Evolutionary conservation across 495 filamentous ascomycete genomes (phyloP), one percentile per base, ranked within the genome.

Genomic region (Platismatia glauca): DNA sequence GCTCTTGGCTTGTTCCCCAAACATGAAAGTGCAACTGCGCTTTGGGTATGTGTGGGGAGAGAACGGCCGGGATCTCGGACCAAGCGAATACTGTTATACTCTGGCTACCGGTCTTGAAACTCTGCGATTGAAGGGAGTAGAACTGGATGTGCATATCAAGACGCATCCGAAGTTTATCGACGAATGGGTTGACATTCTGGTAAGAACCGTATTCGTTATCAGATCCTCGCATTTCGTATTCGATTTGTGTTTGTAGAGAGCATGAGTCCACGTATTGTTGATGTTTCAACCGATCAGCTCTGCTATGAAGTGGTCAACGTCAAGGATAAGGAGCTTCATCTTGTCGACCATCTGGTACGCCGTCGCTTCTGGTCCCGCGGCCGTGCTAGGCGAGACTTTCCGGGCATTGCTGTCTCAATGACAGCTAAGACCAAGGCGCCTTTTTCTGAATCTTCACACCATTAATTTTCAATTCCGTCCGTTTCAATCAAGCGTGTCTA

Each of bases 101-200:
- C 13, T 58, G 15, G 18, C 29, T 13, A 31, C 27, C 11, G 38
- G 24, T 31, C 16, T 35, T 27, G 11, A n/a, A 20, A 29, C 8
- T 20, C 57, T 58, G 57, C 38, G 38, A 11, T 39, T 39, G 57
- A 18, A 13, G 3, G 38, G 38, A 16, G 38, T 44, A 16, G 57
- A 58, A 13, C 33, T 58, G 16, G 37, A 58, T 44, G 38, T 58
- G 38, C 57, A 58, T 33, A 53, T 53, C 50, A 53, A 9, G 50
- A 58, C 57, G 3, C 57, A 58, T 58, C 57, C 57, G 12, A 58
- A 5, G 24, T 58, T 43, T 7, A 37, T 58, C 15, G 57, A 58
- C 16, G 57, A 31, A 27, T 58, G 57, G 57, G 57, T 44, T 44
- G 57, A 58, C 20, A 3, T 29, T 44, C n/a, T 53, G 50, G 50